phyloP scores from a whole-genome alignment of 768 basidiomycete genomes.

The Mycena galopus region DNA sequence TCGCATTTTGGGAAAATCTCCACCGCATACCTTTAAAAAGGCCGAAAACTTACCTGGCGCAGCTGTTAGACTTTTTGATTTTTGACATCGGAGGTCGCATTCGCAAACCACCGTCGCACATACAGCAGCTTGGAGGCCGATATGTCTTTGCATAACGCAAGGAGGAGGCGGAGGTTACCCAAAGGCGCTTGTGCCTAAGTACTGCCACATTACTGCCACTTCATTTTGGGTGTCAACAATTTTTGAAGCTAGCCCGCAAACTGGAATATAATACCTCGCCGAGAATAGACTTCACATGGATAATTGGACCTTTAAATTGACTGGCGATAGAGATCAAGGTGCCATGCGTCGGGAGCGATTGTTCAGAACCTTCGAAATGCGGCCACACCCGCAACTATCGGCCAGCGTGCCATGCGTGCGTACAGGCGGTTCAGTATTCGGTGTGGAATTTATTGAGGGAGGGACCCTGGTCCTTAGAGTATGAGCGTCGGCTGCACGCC shows the following conservation, averaged over 20 bases:
- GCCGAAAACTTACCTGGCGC: too few relatives aligned
- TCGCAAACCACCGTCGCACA: neutral
- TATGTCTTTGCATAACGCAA: neutral
- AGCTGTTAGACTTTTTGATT: neutral
- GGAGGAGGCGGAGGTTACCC: neutral
- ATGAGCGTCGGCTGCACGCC: neutral
- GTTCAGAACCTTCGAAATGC: neutral
- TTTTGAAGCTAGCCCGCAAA: neutral
- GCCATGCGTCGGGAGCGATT: neutral
- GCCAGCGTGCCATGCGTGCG: too few relatives aligned
- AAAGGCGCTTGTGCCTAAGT: neutral
- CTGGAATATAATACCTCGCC: neutral
- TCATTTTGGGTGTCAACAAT: conserved; percentile 8
- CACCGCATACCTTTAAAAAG: neutral
- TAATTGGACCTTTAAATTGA: neutral
- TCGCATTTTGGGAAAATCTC: neutral
- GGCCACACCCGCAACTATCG: neutral
- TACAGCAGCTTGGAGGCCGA: neutral
- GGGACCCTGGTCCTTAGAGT: neutral
- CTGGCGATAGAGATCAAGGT: neutral
- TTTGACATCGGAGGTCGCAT: neutral
- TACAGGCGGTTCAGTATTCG: neutral
- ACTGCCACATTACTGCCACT: too few relatives aligned
- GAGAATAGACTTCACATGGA: neutral
- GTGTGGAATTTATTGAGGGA: neutral